Percentiles rank a stretch among this genome's conserved stretches.
phyloP scores from a whole-genome alignment of 2,329 filamentous ascomycete genomes.

The Fusarium foetens region DNA sequence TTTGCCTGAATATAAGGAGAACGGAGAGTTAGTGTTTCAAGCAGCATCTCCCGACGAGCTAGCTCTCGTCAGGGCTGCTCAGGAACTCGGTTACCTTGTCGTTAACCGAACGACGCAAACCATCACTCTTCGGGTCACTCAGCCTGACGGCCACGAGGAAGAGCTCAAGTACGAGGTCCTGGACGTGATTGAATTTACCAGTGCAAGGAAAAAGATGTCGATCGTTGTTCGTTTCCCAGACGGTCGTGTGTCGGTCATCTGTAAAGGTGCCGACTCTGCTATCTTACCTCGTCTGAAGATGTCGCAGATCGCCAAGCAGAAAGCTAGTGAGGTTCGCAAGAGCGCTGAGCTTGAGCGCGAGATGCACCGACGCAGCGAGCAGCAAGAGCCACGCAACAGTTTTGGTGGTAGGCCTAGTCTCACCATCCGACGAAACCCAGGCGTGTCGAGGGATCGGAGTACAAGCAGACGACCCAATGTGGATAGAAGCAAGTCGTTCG shows the following conservation, averaged over 20 bases:
- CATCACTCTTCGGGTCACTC: slow-evolving; percentile 64
- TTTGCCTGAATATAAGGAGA: slow-evolving; percentile 76
- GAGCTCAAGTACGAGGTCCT: slow-evolving; percentile 80
- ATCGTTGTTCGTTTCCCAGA: slow-evolving; percentile 88
- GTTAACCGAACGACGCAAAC: slow-evolving; percentile 77
- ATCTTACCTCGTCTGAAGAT: slow-evolving; percentile 82
- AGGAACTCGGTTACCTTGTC: slow-evolving; percentile 84
- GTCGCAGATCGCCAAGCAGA: slow-evolving; percentile 78
- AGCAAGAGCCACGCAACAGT: slow-evolving; percentile 64
- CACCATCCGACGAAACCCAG: slow-evolving; percentile 58
- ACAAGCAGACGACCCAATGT: slow-evolving; percentile 45
- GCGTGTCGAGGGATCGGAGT: slow-evolving; percentile 42
- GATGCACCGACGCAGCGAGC: slow-evolving; percentile 65
- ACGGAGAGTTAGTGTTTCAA: slow-evolving; percentile 82
- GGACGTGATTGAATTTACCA: slow-evolving; percentile 91
- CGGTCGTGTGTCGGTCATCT: slow-evolving; percentile 82
- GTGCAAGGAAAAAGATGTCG: slow-evolving; percentile 90
- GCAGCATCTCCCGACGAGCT: slow-evolving; percentile 91
- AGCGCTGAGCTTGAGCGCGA: slow-evolving; percentile 69
- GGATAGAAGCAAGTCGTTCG: slow-evolving; percentile 58
- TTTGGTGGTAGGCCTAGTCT: slow-evolving; percentile 65
- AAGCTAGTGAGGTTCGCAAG: slow-evolving; percentile 72
- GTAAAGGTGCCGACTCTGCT: slow-evolving; percentile 89
- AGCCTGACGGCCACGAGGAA: slow-evolving; percentile 51
- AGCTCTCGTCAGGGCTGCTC: slow-evolving; percentile 83